Evolutionary conservation across 495 filamentous ascomycete species (phyloP).

Genomic region (Copromyces sp.): DNA sequence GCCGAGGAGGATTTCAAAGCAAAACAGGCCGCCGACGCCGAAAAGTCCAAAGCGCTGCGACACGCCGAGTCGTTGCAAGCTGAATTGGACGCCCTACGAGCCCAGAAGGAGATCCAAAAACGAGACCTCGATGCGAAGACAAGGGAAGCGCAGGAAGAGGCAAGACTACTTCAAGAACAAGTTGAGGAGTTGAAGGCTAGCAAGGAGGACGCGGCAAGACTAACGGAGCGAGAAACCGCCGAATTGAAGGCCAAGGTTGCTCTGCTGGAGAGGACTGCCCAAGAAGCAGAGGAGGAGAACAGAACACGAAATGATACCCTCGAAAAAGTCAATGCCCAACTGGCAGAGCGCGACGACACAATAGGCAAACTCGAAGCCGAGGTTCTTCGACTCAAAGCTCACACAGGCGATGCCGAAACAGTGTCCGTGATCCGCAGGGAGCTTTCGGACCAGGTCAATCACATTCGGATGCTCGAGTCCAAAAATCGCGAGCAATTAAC

Average conservation of each 20-base stretch:
- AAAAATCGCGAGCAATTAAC: constrained; percentile 67
- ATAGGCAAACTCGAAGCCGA: constrained; percentile 70
- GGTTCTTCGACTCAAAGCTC: constrained; percentile 68
- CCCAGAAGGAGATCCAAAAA: constrained; percentile 46
- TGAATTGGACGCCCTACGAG: constrained; percentile 54
- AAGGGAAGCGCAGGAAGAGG: constrained; percentile 62
- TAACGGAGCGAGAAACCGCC: constrained; percentile 54
- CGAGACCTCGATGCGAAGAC: constrained; percentile 60
- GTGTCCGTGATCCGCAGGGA: constrained; percentile 74
- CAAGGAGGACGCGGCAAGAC: constrained; percentile 58
- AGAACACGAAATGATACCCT: constrained; percentile 51
- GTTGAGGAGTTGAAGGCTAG: constrained; percentile 63
- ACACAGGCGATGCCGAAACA: constrained; percentile 76
- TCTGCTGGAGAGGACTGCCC: constrained; percentile 53
- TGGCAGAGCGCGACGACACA: constrained; percentile 58
- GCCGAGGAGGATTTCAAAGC: constrained; percentile 76
- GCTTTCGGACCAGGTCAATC: constrained; percentile 73
- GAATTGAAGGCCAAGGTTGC: constrained; percentile 64
- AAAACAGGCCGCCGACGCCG: constrained; percentile 63
- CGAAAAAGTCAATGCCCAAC: constrained; percentile 53
- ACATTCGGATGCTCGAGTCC: constrained; percentile 75
- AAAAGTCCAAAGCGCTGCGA: constrained; percentile 53
- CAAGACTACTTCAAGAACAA: constrained; percentile 62
- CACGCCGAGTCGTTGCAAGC: constrained; percentile 62
- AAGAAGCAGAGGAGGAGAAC: constrained; percentile 63